phyloP scores from a whole-genome alignment of 2,329 filamentous ascomycete species.

The Botrytis galanthina region DNA sequence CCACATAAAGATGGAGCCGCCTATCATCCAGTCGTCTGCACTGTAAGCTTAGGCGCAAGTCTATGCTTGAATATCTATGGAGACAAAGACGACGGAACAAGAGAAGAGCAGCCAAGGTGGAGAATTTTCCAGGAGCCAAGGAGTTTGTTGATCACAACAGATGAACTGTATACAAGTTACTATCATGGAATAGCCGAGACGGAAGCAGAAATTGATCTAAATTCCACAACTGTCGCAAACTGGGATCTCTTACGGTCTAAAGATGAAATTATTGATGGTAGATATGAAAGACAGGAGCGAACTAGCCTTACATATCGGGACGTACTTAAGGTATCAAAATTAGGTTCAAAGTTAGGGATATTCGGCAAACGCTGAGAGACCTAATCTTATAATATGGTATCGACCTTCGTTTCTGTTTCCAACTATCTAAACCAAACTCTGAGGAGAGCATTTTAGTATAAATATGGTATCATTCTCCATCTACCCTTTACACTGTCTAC shows the following conservation, averaged over 20 bases:
- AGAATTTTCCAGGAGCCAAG: conserved; percentile 78
- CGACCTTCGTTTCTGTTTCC: not conserved
- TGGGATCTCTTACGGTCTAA: conserved; percentile 63
- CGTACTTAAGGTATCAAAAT: conserved; percentile 75
- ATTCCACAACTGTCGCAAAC: conserved; percentile 62
- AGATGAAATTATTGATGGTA: conserved; percentile 49
- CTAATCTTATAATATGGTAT: not conserved
- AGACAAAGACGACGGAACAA: conserved; percentile 58
- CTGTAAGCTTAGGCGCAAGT: conserved; percentile 76
- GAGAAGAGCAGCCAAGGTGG: conserved; percentile 51
- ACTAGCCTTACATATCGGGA: conserved; percentile 81
- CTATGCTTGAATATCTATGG: conserved; percentile 76
- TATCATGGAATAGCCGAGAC: conserved; percentile 73
- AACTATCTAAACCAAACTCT: not conserved
- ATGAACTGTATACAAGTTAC: conserved; percentile 64
- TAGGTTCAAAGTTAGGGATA: conserved; percentile 62
- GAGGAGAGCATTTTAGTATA: conserved; percentile 49
- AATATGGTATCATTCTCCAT: conserved; percentile 74
- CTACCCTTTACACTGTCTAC: conserved; percentile 56
- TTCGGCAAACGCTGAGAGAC: conserved; percentile 37
- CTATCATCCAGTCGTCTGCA: conserved; percentile 86
- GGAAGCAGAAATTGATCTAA: conserved; percentile 64
- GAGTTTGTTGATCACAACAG: conserved; percentile 72
- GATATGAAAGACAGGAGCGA: conserved; percentile 57
- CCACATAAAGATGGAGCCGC: conserved; percentile 89